These are phyloP conservation scores for Strobilomyces confusus DNA, from an alignment of 768 basidiomycete species.

Conservation along the genomic window DNA sequence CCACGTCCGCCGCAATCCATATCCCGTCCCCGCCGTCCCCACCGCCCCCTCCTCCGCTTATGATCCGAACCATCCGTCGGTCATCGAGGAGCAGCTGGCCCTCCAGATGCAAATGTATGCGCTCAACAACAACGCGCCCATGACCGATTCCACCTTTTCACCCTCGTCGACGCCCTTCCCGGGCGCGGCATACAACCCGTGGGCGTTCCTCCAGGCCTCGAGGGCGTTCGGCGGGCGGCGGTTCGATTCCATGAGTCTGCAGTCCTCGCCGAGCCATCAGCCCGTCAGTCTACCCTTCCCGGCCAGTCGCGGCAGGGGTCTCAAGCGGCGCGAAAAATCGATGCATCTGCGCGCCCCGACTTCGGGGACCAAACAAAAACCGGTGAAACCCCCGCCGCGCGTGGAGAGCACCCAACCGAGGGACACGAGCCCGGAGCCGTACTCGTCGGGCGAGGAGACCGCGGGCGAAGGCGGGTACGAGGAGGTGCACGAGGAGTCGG, in stretches of 20 bases:
- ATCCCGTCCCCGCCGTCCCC: constrained; percentile 37
- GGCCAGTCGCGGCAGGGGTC: constrained; percentile 40
- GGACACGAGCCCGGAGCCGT: constrained; percentile 76
- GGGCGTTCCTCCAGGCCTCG: constrained; percentile 65
- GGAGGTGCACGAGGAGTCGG: constrained; percentile 39
- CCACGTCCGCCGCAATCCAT: constrained; percentile 58
- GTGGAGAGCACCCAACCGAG: constrained; percentile 82
- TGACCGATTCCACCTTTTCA: constrained; percentile 73
- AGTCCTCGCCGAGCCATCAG: constrained; percentile 35
- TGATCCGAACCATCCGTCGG: constrained; percentile 42
- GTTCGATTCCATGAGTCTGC: constrained; percentile 55
- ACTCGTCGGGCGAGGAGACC: constrained; percentile 74
- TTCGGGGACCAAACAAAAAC: constrained; percentile 23
- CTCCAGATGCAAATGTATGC: constrained; percentile 79
- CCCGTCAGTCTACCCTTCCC: constrained; percentile 45
- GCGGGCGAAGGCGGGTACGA: constrained; percentile 60
- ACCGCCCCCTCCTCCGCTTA: constrained; percentile 38
- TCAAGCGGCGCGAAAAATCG: constrained; percentile 44
- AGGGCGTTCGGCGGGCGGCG: constrained; percentile 42
- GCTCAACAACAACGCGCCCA: constrained; percentile 57
- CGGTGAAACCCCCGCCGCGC: constrained; percentile 63
- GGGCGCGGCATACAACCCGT: constrained; percentile 59
- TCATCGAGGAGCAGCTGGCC: constrained; percentile 66
- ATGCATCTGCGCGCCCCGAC: constrained; percentile 30
- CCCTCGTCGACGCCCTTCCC: constrained; percentile 75